Conservation (phyloP, 2,329 filamentous ascomycete species). For the Elsinoe necatrix region DNA sequence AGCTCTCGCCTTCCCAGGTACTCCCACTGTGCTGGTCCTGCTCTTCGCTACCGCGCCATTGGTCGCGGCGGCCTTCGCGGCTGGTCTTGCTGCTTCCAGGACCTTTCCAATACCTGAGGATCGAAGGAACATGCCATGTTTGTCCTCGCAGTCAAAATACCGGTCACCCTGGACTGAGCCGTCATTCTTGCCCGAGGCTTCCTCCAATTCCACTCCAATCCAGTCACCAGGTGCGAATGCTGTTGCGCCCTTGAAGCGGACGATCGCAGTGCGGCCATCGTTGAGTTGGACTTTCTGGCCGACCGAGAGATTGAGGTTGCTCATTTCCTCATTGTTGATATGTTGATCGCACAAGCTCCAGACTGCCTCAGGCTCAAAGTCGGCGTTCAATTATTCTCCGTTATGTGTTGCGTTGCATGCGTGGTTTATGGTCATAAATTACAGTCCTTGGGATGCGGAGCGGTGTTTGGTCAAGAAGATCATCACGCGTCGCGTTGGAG, state of each 20-base stretch:
- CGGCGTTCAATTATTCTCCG: too few species aligned
- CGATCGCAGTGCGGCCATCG: slow-evolving; percentile 65
- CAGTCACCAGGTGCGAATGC: slow-evolving; percentile 75
- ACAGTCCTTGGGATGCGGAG: neutral
- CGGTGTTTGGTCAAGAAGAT: neutral
- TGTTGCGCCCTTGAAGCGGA: slow-evolving; percentile 76
- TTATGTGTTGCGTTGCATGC: too few species aligned
- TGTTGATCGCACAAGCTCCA: too few species aligned
- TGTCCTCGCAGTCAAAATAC: slow-evolving; percentile 70
- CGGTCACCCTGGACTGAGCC: slow-evolving; percentile 78
- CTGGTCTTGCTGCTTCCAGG: slow-evolving; percentile 21
- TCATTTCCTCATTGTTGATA: slow-evolving; percentile 22
- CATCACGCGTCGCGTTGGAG: slow-evolving; percentile 1
- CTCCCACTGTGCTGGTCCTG: slow-evolving; percentile 35
- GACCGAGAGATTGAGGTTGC: slow-evolving; percentile 28
- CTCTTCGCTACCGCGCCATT: slow-evolving; percentile 29
- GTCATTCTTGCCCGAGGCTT: slow-evolving; percentile 83
- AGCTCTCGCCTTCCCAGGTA: slow-evolving; percentile 20
- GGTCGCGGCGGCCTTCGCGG: slow-evolving; percentile 22
- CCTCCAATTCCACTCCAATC: slow-evolving; percentile 82
- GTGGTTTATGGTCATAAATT: neutral
- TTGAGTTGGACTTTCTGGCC: slow-evolving; percentile 73
- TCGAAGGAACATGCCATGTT: slow-evolving; percentile 79
- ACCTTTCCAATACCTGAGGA: slow-evolving; percentile 57
- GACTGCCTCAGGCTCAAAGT: too few species aligned